phyloP scores from a whole-genome alignment of 2,329 filamentous ascomycete genomes.

The Cordyceps pruinosa region DNA sequence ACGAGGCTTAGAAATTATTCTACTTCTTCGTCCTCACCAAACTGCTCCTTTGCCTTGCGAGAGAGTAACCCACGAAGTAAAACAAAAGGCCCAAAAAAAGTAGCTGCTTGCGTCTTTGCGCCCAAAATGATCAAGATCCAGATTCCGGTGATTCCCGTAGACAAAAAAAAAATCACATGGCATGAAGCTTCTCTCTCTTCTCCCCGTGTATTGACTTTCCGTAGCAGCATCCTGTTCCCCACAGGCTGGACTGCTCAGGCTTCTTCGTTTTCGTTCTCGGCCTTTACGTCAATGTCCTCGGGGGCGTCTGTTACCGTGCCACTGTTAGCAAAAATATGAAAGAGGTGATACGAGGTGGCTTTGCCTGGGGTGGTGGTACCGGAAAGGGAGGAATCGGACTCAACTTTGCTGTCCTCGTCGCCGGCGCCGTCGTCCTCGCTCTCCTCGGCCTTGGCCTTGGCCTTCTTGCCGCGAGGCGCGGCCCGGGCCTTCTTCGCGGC shows the following conservation, averaged over 20 bases:
- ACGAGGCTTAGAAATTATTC: not conserved
- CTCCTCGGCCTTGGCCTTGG: conserved; percentile 17
- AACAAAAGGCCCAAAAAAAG: not conserved
- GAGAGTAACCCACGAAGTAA: not conserved
- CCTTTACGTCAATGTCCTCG: not conserved
- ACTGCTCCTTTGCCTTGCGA: not conserved
- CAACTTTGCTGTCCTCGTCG: conserved; percentile 18
- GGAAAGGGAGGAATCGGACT: conserved; percentile 21
- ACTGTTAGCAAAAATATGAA: not conserved
- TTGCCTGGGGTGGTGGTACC: conserved; percentile 16
- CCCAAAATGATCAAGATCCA: not conserved
- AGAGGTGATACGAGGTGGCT: not conserved
- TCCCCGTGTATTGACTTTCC: no score
- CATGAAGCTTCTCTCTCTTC: no score
- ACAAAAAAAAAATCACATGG: not conserved
- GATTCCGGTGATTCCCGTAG: not conserved
- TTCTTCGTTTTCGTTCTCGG: not conserved
- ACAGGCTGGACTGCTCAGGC: no score
- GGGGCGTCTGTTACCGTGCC: not conserved
- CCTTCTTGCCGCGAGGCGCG: conserved; percentile 15
- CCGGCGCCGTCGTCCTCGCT: not conserved
- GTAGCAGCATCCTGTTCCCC: no score
- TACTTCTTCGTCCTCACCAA: not conserved
- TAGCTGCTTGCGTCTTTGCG: not conserved
- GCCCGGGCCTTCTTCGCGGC: conserved; percentile 22